These are phyloP conservation scores for Tolypocladium ophioglossoides DNA, from an alignment of 2,329 filamentous ascomycete species.

Conservation along the genomic window DNA sequence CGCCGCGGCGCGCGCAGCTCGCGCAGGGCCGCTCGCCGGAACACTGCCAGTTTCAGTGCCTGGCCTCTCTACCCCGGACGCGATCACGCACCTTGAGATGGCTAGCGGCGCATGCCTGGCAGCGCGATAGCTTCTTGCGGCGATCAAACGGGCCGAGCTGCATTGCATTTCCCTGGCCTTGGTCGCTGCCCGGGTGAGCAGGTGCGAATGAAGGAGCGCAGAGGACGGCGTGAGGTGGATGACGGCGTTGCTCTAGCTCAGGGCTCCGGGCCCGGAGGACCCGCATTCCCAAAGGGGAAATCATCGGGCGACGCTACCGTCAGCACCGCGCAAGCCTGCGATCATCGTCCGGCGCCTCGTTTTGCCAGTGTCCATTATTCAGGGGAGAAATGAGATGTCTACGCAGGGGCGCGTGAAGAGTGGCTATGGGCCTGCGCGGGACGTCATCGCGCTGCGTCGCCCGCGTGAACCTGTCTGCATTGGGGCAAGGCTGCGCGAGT, in stretches of 20 bases:
- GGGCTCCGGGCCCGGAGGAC: background rate
- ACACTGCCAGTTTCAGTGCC: constrained; percentile 12
- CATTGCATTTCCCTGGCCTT: background rate
- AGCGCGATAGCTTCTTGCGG: constrained; percentile 20
- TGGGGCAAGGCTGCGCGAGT: background rate
- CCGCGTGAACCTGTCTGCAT: background rate
- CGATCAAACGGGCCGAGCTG: constrained; percentile 21
- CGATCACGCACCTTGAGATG: constrained; percentile 20
- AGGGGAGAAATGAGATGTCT: background rate
- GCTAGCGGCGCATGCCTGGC: constrained; percentile 16
- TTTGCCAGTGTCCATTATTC: too few relatives aligned
- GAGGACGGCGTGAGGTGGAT: too few relatives aligned
- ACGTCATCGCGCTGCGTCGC: background rate
- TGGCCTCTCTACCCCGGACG: background rate
- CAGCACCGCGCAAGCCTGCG: background rate
- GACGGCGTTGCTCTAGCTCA: too few relatives aligned
- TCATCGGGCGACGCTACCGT: constrained; percentile 3
- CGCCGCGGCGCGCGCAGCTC: constrained; percentile 15
- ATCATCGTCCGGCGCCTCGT: too few relatives aligned
- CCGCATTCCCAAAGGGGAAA: constrained; percentile 5
- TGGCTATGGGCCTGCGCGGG: background rate
- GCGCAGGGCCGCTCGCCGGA: constrained; percentile 19
- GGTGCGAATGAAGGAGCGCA: too few relatives aligned
- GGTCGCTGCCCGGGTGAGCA: too few relatives aligned
- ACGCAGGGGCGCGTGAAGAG: background rate